Evolutionary conservation across 2,329 filamentous ascomycete genomes (phyloP), one percentile per base, ranked within the genome.

Genomic region (Diaporthe citrichinensis): DNA sequence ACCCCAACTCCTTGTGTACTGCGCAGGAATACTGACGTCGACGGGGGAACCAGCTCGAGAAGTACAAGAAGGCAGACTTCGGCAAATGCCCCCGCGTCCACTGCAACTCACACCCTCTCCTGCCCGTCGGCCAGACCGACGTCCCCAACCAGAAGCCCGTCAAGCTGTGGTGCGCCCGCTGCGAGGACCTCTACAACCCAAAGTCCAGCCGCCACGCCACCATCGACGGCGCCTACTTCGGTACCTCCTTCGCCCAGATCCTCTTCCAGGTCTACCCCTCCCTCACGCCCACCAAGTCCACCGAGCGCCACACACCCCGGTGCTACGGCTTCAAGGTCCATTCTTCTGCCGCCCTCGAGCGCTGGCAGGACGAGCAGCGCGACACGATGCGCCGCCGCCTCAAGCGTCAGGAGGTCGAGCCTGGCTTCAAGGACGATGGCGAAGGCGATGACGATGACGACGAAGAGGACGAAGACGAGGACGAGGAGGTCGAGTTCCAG

Each of bases 141-240:
- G 89, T 96, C 3, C 92, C 97, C 77, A 95, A 95, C 85, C 88
- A 93, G 80, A 97, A 96, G 81, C 93, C 96, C 62, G 97, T 98
- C 79, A 98, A 98, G 86, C 94, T 99, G 72, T 99, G 98, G 90
- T 99, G 97, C 86, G 93, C 94, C 65, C 95, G 95, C 80, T 99
- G 97, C 88, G 97, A 99, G 88, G 97, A 99, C 84, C 94, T 98
- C 76, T 99, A 99, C 90, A 98, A 98, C 86, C 97, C 97, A 59
- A 99, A 99, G 85, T 98, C 97, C 4, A 96, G 95, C 28, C 95
- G 97, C 39, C 97, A 99, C 85, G 95, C 96, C 69, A 91, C 94
- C 76, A 98, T 99, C 81, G 97, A 99, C 83, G 97, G 97, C 78
- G 97, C 97, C 78, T 99, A 98, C 89, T 99, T 99, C 80, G 97